A percentile compares a stretch with the other conserved stretches of the same genome.
These are phyloP conservation scores for Euphrasia arctica DNA, from an alignment of 305 asterid genomes.

Conservation along the genomic window DNA sequence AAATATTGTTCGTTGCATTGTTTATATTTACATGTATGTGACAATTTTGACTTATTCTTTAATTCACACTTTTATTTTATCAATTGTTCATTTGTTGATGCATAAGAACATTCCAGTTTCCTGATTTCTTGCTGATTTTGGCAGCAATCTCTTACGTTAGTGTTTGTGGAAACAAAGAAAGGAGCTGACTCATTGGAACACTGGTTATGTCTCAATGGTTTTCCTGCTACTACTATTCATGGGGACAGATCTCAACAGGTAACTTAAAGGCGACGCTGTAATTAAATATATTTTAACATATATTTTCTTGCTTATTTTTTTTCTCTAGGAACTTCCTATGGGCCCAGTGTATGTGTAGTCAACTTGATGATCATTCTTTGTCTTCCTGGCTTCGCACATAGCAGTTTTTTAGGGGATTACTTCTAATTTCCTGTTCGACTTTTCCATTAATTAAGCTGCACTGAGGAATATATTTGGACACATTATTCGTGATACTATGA, in stretches of 20 bases:
- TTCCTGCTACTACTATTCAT: conserved; percentile 76
- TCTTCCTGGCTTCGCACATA: not conserved
- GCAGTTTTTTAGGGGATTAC: not conserved
- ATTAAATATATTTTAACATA: conserved; percentile 1
- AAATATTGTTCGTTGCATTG: no score
- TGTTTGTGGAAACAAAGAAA: conserved; percentile 78
- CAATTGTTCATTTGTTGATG: no score
- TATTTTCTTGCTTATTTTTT: not conserved
- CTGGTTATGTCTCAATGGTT: conserved; percentile 60
- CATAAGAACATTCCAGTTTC: no score
- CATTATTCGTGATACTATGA: not conserved
- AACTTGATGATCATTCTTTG: not conserved
- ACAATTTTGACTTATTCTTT: no score
- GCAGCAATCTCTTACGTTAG: conserved; percentile 58
- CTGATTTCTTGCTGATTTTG: conserved; percentile 4
- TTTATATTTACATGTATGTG: no score
- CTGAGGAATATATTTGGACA: not conserved
- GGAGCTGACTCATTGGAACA: conserved; percentile 75
- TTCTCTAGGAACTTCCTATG: not conserved
- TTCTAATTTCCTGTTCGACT: not conserved
- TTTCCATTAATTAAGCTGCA: not conserved
- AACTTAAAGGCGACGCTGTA: conserved; percentile 4
- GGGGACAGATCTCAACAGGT: conserved; percentile 76
- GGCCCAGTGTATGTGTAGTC: not conserved
- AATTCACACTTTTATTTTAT: no score